Conservation (phyloP, 75 land plant species). For the Sequoia sempervirens region DNA sequence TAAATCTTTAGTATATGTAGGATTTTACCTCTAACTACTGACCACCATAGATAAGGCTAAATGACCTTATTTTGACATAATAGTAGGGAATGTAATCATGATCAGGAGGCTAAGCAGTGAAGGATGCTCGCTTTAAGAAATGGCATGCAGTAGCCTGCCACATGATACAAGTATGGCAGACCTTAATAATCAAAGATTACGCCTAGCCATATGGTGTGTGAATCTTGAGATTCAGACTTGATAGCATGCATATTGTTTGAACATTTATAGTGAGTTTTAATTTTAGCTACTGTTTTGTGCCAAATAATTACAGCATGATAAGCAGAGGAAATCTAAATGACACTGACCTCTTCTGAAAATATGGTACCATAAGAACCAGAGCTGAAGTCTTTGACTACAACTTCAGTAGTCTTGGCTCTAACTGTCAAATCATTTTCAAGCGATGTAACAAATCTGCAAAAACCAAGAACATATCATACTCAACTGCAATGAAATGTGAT, state of each 20-base stretch:
- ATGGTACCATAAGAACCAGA: slow-evolving; percentile 94
- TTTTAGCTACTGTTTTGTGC: neutral
- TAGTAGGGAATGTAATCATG: neutral
- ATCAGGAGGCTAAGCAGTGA: neutral
- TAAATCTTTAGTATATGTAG: neutral
- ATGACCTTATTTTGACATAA: neutral
- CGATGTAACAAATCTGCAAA: slow-evolving; percentile 77
- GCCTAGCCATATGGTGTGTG: neutral
- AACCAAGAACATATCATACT: neutral
- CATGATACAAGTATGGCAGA: neutral
- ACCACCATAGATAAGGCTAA: neutral
- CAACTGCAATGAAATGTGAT: neutral
- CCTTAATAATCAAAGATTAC: neutral
- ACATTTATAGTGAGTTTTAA: neutral
- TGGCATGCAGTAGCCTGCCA: neutral
- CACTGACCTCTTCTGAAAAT: slow-evolving; percentile 76
- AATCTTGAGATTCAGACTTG: neutral
- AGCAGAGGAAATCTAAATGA: neutral
- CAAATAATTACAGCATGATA: neutral
- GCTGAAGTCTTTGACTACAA: slow-evolving; percentile 76
- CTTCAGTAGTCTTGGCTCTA: slow-evolving; percentile 78
- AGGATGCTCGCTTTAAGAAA: neutral
- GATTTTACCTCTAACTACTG: neutral
- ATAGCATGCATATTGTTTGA: neutral
- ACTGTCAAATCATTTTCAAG: slow-evolving; percentile 94